These are phyloP conservation scores for Antitrichia curtipendula DNA, from an alignment of 225 moss, liverwort and hornwort species.

Conservation along the genomic window DNA sequence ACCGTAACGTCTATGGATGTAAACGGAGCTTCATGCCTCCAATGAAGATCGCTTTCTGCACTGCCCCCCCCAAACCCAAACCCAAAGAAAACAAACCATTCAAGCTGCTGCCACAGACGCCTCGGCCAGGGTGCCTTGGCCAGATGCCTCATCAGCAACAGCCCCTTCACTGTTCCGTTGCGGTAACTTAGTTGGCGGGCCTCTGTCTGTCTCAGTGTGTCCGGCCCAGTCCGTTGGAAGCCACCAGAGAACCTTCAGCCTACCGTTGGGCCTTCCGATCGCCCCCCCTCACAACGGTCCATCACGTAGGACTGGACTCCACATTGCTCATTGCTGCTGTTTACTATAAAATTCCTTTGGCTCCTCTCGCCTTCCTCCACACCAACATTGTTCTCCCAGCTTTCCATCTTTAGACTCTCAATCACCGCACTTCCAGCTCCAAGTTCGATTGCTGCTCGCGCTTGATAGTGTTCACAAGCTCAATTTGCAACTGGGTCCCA, in stretches of 20 bases:
- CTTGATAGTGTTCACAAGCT: neutral
- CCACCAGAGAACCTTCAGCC: neutral
- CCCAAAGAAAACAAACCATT: no score
- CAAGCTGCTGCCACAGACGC: neutral
- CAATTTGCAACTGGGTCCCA: neutral
- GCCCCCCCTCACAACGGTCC: neutral
- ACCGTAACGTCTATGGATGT: no score
- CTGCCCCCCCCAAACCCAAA: no score
- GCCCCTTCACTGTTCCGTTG: neutral
- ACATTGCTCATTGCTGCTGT: neutral
- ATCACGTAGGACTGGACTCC: neutral
- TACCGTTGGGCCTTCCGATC: neutral
- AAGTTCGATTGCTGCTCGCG: neutral
- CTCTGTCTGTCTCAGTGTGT: neutral
- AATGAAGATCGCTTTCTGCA: no score
- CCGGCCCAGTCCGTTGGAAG: conserved; percentile 6
- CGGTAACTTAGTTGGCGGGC: neutral
- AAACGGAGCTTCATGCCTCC: no score
- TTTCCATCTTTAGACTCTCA: neutral
- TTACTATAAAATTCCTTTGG: neutral
- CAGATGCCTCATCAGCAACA: neutral
- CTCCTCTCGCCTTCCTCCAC: fast-evolving
- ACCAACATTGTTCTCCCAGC: no score
- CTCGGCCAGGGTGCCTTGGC: neutral
- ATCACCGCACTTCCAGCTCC: fast-evolving